Conservation (phyloP, 805 yeast species). For the Ogataea neopini region DNA sequence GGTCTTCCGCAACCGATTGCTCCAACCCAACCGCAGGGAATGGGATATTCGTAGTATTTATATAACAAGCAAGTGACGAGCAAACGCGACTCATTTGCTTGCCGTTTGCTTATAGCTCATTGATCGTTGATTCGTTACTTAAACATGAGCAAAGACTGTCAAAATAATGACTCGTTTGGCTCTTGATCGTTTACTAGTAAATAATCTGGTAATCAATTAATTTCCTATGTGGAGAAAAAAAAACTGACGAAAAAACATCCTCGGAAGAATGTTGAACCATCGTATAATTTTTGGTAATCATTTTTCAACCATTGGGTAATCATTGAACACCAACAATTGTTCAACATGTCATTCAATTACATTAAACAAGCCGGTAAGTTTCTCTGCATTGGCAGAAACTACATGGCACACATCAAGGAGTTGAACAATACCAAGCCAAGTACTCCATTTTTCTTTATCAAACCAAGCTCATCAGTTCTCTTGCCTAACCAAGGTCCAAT, state of each 20-base stretch:
- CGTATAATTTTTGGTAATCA: no score
- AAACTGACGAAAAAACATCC: not conserved
- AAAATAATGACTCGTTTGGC: no score
- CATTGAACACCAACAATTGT: no score
- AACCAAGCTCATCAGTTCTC: conserved; percentile 81
- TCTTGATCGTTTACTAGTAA: no score
- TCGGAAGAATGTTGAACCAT: no score
- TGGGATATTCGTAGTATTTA: not conserved
- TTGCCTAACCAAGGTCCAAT: conserved; percentile 72
- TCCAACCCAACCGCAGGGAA: not conserved
- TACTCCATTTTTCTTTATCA: conserved; percentile 89
- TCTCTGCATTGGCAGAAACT: conserved; percentile 94
- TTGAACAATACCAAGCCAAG: conserved; percentile 77
- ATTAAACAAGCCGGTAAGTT: conserved; percentile 70
- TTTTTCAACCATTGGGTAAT: no score
- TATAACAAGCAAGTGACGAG: not conserved
- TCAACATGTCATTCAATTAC: conserved; percentile 48
- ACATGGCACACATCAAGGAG: conserved; percentile 94
- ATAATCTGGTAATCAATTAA: no score
- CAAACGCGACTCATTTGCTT: not conserved
- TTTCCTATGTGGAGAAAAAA: not conserved
- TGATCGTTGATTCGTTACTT: no score
- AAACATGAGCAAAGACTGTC: no score
- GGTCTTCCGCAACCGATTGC: not conserved
- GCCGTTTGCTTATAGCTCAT: not conserved